Conservation (phyloP, 352 stramenopile genomes). For the Globisporangium perplexum region DNA sequence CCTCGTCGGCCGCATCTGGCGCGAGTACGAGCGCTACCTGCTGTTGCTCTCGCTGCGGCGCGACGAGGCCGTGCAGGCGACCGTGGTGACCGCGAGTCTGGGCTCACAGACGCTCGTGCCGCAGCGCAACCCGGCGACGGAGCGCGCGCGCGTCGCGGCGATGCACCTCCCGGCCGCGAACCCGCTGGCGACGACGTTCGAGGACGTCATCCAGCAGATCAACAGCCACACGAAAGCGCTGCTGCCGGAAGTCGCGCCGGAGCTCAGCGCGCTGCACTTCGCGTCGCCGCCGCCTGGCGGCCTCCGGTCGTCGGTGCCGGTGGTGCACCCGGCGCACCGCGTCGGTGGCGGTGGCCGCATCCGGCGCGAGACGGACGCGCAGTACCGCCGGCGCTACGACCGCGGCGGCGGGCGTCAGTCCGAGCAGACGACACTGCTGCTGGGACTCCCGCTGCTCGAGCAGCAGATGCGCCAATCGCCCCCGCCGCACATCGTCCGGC, state of each 20-base stretch:
- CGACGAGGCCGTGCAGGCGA: slow-evolving; percentile 57
- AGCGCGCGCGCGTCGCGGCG: slow-evolving; percentile 38
- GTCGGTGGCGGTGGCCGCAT: slow-evolving; percentile 1
- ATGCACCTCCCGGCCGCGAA: slow-evolving; percentile 37
- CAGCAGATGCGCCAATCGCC: not conserved
- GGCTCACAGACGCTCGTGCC: slow-evolving; percentile 56
- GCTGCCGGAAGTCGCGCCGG: slow-evolving; percentile 33
- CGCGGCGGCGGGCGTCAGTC: slow-evolving; percentile 4
- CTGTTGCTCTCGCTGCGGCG: slow-evolving; percentile 55
- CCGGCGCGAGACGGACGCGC: not conserved
- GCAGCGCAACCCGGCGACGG: slow-evolving; percentile 58
- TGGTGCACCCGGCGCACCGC: slow-evolving; percentile 4
- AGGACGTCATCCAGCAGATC: slow-evolving; percentile 58
- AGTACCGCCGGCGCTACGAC: slow-evolving; percentile 4
- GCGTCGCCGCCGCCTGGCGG: not conserved
- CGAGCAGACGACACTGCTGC: slow-evolving; percentile 1
- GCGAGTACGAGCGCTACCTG: slow-evolving; percentile 50
- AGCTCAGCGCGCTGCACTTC: slow-evolving; percentile 16
- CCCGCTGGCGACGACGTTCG: slow-evolving; percentile 14
- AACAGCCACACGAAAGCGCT: slow-evolving; percentile 38
- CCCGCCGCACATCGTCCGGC: slow-evolving; percentile 39
- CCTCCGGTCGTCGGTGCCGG: not conserved
- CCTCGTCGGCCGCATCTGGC: slow-evolving; percentile 43
- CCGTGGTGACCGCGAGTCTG: slow-evolving; percentile 26
- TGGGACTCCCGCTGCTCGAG: slow-evolving; percentile 5